Conservation (phyloP, 2,329 filamentous ascomycete species). For the Aspergillus tanneri region DNA sequence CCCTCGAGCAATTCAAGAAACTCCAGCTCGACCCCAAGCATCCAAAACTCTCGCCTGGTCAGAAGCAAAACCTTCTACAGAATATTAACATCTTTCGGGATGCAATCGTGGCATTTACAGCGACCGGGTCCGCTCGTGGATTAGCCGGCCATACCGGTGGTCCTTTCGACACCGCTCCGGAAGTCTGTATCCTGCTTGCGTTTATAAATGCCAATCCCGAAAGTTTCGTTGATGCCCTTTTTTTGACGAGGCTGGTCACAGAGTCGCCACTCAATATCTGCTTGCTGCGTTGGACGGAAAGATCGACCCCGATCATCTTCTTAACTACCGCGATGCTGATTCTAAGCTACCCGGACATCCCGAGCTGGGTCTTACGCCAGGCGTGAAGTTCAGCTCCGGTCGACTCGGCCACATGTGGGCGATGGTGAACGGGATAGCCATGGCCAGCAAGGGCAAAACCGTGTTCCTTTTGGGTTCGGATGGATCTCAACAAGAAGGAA, state of each 20-base stretch:
- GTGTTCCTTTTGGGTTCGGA: conserved; percentile 41
- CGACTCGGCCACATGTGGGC: conserved; percentile 43
- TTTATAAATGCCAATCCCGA: conserved; percentile 37
- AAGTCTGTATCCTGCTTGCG: conserved; percentile 41
- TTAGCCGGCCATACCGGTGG: conserved; percentile 42
- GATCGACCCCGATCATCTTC: conserved; percentile 40
- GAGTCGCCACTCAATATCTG: conserved; percentile 44
- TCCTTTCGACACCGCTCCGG: conserved; percentile 42
- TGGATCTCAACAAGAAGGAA: conserved; percentile 44
- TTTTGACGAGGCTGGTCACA: conserved; percentile 42
- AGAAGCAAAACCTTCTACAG: conserved; percentile 38
- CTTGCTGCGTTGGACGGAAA: conserved; percentile 39
- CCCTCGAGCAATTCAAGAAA: conserved; percentile 37
- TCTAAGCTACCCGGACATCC: conserved; percentile 44
- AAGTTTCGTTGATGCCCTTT: conserved; percentile 36
- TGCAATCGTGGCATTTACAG: conserved; percentile 42
- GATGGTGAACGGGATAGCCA: conserved; percentile 40
- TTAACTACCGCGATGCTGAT: conserved; percentile 43
- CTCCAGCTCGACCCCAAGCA: conserved; percentile 37
- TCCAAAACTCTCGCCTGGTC: conserved; percentile 33
- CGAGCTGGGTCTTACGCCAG: conserved; percentile 41
- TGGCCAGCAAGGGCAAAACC: conserved; percentile 40
- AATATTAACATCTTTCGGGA: conserved; percentile 43
- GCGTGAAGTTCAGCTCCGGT: conserved; percentile 43
- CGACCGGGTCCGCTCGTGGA: conserved; percentile 39